phyloP scores from a whole-genome alignment of 495 filamentous ascomycete genomes.

The Xylaria curta region DNA sequence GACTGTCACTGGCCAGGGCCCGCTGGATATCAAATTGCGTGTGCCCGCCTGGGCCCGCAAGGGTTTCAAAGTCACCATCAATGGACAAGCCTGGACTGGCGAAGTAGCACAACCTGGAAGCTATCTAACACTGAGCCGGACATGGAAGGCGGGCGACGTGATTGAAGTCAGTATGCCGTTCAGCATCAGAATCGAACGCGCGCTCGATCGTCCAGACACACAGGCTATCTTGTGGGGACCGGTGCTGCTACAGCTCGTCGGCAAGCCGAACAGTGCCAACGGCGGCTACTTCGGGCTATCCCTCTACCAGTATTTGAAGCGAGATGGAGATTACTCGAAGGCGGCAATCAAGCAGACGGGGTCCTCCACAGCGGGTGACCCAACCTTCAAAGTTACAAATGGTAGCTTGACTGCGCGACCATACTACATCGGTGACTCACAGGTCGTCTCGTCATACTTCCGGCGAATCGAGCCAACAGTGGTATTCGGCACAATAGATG shows the following conservation, averaged over 20 bases:
- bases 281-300: slow-evolving; percentile 27
- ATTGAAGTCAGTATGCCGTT: slow-evolving; percentile 41
- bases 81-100: slow-evolving; percentile 31
- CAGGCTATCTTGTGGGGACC: slow-evolving; percentile 42
- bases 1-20: slow-evolving; percentile 36
- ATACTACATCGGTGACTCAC: slow-evolving; percentile 34
- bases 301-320: slow-evolving; percentile 35
- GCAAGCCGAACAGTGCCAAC: slow-evolving; percentile 26
- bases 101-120: slow-evolving; percentile 29
- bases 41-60: slow-evolving; percentile 41
- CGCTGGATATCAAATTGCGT: slow-evolving; percentile 39
- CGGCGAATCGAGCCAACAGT: slow-evolving; percentile 30
- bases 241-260: slow-evolving; percentile 34
- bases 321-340: slow-evolving; percentile 29
- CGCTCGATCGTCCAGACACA: slow-evolving; percentile 39
- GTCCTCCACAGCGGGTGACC: slow-evolving; percentile 25
- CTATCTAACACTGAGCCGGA: slow-evolving; percentile 39
- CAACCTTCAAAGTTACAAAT: slow-evolving; percentile 25
- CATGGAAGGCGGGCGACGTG: slow-evolving; percentile 40
- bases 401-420: slow-evolving; percentile 29
- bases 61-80: slow-evolving; percentile 38
- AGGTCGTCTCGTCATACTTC: slow-evolving; percentile 35
- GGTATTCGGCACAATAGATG: slow-evolving; percentile 29
- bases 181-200: slow-evolving; percentile 37
- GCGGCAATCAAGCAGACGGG: slow-evolving; percentile 29